phyloP scores from a whole-genome alignment of 257 asterid species.

The Ocimum tenuiflorum region DNA sequence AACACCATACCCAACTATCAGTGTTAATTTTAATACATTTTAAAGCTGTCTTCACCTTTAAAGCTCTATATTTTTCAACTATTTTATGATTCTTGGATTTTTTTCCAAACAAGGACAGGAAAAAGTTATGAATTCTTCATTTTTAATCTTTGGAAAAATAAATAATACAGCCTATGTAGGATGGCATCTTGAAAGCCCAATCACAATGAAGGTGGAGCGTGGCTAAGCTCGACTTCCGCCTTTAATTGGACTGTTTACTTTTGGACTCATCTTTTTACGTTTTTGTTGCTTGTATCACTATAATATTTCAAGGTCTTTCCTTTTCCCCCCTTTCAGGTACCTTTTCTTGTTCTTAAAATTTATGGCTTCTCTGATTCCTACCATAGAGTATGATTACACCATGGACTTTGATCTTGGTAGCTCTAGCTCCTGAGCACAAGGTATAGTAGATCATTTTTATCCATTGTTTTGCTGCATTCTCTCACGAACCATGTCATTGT shows the following conservation, averaged over 20 bases:
- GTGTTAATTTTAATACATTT: neutral
- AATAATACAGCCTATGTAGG: neutral
- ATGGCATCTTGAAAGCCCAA: neutral
- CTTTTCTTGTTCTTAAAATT: constrained; percentile 62
- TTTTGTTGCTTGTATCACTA: neutral
- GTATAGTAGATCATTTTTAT: constrained; percentile 5
- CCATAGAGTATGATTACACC: constrained; percentile 90
- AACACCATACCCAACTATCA: neutral
- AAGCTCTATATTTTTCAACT: neutral
- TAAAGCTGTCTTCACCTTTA: neutral
- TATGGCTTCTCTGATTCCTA: constrained; percentile 82
- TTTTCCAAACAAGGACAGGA: neutral
- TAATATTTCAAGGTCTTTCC: neutral
- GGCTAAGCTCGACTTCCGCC: neutral
- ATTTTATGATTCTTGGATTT: neutral
- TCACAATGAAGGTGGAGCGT: neutral
- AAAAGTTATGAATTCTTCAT: neutral
- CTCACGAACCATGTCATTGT: neutral
- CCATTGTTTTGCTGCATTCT: neutral
- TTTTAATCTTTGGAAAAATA: too few species aligned
- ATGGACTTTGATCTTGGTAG: constrained; percentile 97
- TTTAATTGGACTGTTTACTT: neutral
- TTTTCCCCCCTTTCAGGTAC: constrained; percentile 31
- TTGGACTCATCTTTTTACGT: neutral
- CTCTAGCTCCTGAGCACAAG: constrained; percentile 50